Percentiles rank a stretch among this genome's conserved stretches.
Conservation (phyloP, 2,329 filamentous ascomycete species). For the Calonectria pauciramosa region DNA sequence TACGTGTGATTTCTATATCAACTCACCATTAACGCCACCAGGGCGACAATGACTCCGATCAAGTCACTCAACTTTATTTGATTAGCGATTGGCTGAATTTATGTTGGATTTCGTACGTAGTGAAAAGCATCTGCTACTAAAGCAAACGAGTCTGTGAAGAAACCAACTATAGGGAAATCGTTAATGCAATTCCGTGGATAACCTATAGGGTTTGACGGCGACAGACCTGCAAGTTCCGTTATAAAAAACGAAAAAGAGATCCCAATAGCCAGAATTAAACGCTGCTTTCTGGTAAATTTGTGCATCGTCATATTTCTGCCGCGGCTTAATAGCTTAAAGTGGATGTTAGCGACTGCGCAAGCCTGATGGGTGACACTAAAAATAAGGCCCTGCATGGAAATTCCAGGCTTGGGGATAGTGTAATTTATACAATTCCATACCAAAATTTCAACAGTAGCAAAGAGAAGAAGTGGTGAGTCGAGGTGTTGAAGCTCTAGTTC, state of each 20-base stretch:
- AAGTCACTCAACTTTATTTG: constrained; percentile 74
- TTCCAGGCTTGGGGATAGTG: no score
- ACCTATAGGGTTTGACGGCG: background rate
- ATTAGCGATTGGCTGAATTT: constrained; percentile 24
- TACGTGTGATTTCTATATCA: background rate
- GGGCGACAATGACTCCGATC: constrained; percentile 76
- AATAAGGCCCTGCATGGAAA: background rate
- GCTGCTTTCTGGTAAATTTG: constrained; percentile 55
- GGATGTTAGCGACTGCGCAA: background rate
- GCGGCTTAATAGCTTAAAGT: background rate
- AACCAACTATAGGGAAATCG: constrained; percentile 64
- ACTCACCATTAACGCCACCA: constrained; percentile 73
- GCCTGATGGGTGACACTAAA: background rate
- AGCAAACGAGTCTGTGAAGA: constrained; percentile 79
- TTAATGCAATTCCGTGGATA: constrained; percentile 2
- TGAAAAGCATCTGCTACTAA: constrained; percentile 85
- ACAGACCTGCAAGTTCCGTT: constrained; percentile 63
- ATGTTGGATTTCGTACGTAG: constrained; percentile 66
- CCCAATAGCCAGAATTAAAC: constrained; percentile 61
- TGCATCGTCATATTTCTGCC: constrained; percentile 32
- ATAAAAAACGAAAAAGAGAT: constrained; percentile 67
- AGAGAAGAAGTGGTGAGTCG: background rate
- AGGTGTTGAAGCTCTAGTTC: no score
- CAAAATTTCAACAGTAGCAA: background rate
- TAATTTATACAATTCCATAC: constrained; percentile 9